Conservation (phyloP, 1,139 yeast species). For the Protomyces pachydermus region DNA sequence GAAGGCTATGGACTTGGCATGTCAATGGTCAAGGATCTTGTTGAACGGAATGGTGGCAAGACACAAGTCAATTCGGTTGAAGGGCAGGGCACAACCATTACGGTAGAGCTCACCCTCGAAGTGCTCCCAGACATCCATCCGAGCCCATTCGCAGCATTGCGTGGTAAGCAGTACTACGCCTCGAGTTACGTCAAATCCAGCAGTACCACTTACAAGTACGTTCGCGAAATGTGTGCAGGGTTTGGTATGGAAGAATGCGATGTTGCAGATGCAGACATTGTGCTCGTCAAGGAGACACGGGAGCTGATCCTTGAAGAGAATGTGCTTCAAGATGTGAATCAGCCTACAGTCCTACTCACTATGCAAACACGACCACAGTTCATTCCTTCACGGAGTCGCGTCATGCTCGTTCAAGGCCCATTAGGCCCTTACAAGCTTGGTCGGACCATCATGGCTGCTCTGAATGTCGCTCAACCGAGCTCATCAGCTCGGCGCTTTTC, state of each 20-base stretch:
- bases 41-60: constrained; percentile 1
- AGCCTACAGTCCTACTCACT: constrained; percentile 6
- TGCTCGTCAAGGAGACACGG: constrained; percentile 1
- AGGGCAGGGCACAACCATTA: constrained; percentile 8
- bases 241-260: constrained; percentile 2
- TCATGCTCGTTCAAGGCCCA: constrained; percentile 1
- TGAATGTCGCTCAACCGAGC: background rate
- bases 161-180: background rate
- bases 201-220: background rate
- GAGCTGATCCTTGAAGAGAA: background rate
- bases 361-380: background rate
- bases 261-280: constrained; percentile 1
- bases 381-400: background rate
- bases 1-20: constrained; percentile 41
- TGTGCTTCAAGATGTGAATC: background rate
- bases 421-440: constrained; percentile 15
- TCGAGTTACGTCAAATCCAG: background rate
- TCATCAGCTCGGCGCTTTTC: background rate
- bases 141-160: background rate
- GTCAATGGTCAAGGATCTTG: constrained; percentile 6
- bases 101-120: background rate
- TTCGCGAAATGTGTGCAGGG: background rate
- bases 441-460: constrained; percentile 7
- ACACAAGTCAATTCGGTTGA: constrained; percentile 5
- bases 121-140: background rate